A percentile compares a stretch with the other conserved stretches of the same genome.
phyloP scores from a whole-genome alignment of 306 rosid genomes.

The Adenanthera pavonina region DNA sequence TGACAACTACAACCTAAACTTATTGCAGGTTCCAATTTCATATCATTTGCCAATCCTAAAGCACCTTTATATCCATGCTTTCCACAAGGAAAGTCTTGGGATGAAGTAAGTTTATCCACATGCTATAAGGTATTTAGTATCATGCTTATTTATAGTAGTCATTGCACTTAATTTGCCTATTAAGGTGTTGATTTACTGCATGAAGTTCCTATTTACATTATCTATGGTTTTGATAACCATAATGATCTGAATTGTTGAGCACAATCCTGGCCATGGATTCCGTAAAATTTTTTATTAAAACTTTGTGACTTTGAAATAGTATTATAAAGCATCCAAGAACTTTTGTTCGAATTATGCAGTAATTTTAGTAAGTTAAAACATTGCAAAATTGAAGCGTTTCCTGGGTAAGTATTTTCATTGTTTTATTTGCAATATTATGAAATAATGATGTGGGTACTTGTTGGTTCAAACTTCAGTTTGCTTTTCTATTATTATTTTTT shows the following conservation, averaged over 20 bases:
- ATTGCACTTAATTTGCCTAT: neutral
- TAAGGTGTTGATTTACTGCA: slow-evolving; percentile 9
- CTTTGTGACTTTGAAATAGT: slow-evolving; percentile 20
- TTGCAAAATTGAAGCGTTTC: no score
- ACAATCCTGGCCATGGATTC: neutral
- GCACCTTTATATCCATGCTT: slow-evolving; percentile 89
- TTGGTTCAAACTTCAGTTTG: no score
- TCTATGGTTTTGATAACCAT: neutral
- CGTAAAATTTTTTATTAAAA: no score
- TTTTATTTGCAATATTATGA: no score
- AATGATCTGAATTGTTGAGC: slow-evolving; percentile 22
- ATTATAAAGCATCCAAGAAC: slow-evolving; percentile 5
- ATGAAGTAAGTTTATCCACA: slow-evolving; percentile 64
- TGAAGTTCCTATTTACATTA: neutral
- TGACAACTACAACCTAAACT: slow-evolving; percentile 66
- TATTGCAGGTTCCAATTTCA: slow-evolving; percentile 71
- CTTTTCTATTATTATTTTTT: no score
- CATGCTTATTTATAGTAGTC: no score
- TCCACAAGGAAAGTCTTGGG: slow-evolving; percentile 91
- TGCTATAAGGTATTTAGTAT: slow-evolving; percentile 26
- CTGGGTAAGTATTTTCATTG: no score
- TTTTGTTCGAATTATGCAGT: slow-evolving; percentile 11
- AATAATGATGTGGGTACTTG: no score
- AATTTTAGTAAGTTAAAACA: no score
- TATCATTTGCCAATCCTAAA: slow-evolving; percentile 80